Conservation (phyloP, 2,329 filamentous ascomycete species). For the Fragosphaeria purpurea region DNA sequence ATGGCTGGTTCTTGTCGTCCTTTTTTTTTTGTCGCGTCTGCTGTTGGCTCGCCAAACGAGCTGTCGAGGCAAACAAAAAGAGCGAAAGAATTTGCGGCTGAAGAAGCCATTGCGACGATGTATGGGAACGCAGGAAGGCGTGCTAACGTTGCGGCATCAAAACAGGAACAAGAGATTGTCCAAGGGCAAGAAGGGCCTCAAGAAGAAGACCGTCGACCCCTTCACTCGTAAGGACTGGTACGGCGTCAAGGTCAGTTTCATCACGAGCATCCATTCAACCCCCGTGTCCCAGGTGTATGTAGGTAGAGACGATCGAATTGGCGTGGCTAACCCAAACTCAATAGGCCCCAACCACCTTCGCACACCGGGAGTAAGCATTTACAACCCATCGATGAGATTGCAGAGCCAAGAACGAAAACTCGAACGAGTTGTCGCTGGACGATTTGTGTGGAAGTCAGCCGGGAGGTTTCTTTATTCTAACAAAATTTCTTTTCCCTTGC, state of each 20-base stretch:
- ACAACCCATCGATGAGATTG: background rate
- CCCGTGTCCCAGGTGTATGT: background rate
- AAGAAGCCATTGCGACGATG: too few relatives aligned
- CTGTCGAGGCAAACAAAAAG: too few relatives aligned
- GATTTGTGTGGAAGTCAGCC: too few relatives aligned
- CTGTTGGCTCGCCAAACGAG: too few relatives aligned
- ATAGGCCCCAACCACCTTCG: slow-evolving; percentile 89
- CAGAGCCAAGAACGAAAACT: slow-evolving; percentile 7
- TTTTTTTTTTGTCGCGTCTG: too few relatives aligned
- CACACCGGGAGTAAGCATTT: slow-evolving; percentile 78
- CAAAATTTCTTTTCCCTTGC: slow-evolving; percentile 12
- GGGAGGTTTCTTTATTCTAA: slow-evolving; percentile 11
- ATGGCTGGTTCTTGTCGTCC: too few relatives aligned
- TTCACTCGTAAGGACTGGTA: slow-evolving; percentile 99
- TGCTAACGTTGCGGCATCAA: too few relatives aligned
- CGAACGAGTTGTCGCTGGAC: slow-evolving; percentile 5
- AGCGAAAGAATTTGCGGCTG: too few relatives aligned
- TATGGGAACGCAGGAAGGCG: too few relatives aligned
- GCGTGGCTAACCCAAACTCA: background rate
- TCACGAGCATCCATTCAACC: background rate
- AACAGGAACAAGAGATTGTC: slow-evolving; percentile 98
- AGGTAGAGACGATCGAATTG: too few relatives aligned
- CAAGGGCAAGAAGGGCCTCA: slow-evolving; percentile 99
- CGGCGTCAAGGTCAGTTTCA: slow-evolving; percentile 69
- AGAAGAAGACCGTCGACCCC: slow-evolving; percentile 98